A percentile compares a stretch with the other conserved stretches of the same genome.
Evolutionary conservation across 2,329 filamentous ascomycete species (phyloP).

Genomic region (Fusarium luffae): DNA sequence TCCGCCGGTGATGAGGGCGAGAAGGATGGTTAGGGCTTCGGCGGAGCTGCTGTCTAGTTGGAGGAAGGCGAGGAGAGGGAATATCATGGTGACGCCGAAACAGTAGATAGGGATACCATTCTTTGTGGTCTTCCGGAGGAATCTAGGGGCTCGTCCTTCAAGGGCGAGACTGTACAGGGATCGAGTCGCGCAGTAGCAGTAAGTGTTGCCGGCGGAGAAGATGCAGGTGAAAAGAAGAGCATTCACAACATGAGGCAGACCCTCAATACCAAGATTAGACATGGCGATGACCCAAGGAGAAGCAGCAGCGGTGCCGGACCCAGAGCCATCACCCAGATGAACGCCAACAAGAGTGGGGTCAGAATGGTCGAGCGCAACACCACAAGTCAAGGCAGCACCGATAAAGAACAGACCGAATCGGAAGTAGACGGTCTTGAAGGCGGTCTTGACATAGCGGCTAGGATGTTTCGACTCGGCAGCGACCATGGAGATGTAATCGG

Average conservation of each 20-base stretch:
- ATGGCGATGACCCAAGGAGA: conserved; percentile 41
- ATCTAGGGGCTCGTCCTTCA: conserved; percentile 61
- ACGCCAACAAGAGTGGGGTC: conserved; percentile 21
- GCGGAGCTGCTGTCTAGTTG: conserved; percentile 55
- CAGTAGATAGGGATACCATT: conserved; percentile 66
- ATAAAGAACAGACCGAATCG: conserved; percentile 79
- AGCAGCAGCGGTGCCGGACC: conserved; percentile 13
- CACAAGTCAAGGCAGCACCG: conserved; percentile 55
- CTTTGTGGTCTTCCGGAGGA: conserved; percentile 65
- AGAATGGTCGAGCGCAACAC: conserved; percentile 17
- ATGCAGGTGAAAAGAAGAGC: conserved; percentile 58
- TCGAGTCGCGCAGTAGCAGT: conserved; percentile 60
- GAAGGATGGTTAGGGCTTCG: conserved; percentile 57
- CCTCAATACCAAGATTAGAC: conserved; percentile 49
- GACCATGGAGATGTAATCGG: conserved; percentile 41
- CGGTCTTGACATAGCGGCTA: conserved; percentile 72
- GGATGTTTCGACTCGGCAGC: conserved; percentile 53
- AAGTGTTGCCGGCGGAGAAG: conserved; percentile 54
- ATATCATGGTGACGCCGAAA: conserved; percentile 60
- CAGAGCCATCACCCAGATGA: conserved; percentile 4
- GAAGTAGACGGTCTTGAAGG: conserved; percentile 81
- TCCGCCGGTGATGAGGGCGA: conserved; percentile 59
- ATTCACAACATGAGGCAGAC: conserved; percentile 63
- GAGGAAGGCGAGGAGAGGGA: conserved; percentile 59
- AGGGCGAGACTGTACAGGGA: conserved; percentile 66